Evolutionary conservation across 129 eudicot genomes (phyloP).

Genomic region (Deinandra increscens): DNA sequence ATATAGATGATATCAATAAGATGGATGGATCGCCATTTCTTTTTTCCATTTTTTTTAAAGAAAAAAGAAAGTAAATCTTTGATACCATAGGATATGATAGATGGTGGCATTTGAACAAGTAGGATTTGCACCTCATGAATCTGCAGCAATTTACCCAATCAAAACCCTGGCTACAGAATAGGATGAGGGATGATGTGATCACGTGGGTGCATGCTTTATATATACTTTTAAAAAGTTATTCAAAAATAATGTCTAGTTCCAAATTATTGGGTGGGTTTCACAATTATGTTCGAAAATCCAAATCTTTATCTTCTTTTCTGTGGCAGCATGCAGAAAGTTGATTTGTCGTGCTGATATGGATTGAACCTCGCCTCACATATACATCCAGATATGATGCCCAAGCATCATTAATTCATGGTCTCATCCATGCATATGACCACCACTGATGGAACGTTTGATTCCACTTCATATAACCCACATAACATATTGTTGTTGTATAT

Average conservation of each 20-base stretch:
- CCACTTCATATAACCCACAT: no score
- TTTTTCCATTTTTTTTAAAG: neutral
- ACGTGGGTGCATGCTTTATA: slow-evolving; percentile 14
- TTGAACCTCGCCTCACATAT: neutral
- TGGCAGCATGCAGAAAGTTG: slow-evolving; percentile 4
- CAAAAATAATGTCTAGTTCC: neutral
- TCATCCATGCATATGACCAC: neutral
- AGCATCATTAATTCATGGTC: neutral
- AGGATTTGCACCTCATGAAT: neutral
- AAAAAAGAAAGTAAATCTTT: neutral
- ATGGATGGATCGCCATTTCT: neutral
- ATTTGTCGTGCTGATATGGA: neutral
- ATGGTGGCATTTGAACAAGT: neutral
- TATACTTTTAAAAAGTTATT: neutral
- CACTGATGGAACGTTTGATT: no score
- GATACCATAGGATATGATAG: neutral
- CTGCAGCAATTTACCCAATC: neutral
- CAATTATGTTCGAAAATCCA: no score
- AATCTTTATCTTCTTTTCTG: neutral
- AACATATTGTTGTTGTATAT: no score
- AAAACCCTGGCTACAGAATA: neutral
- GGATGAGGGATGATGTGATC: neutral
- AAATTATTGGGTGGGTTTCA: no score
- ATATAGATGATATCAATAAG: neutral
- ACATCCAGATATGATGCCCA: neutral